Conservation (phyloP, 176 grass and related monocot species). For the Urochloa ruziziensis region DNA sequence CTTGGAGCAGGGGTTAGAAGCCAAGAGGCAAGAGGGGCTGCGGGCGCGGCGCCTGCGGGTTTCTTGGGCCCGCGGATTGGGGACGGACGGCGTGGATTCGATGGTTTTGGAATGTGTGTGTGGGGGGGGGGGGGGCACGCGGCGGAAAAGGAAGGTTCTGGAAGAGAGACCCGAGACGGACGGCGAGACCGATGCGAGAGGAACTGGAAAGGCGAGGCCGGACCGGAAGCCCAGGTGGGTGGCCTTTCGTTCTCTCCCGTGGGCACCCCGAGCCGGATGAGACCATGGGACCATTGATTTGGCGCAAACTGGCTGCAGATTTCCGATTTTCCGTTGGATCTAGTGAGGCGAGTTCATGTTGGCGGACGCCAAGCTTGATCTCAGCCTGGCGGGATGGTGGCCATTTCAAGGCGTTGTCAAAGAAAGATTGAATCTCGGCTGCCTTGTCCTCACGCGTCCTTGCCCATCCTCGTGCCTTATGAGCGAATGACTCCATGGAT, state of each 20-base stretch:
- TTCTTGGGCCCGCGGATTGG: conserved; percentile 25
- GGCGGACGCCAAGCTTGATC: no score
- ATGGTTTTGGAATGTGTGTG: conserved; percentile 25
- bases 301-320: not conserved
- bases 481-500: no score
- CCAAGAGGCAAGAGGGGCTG: not conserved
- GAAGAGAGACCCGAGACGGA: conserved; percentile 10
- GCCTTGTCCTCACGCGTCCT: no score
- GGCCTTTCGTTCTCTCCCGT: not conserved
- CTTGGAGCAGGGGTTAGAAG: conserved; percentile 27
- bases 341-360: no score
- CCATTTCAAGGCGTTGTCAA: no score
- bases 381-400: no score
- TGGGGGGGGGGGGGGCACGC: not conserved
- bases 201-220: not conserved
- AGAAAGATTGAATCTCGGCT: no score
- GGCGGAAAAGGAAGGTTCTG: not conserved
- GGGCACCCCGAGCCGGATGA: not conserved
- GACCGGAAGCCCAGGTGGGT: not conserved
- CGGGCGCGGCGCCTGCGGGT: conserved; percentile 6
- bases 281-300: not conserved
- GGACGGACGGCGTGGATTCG: conserved; percentile 29
- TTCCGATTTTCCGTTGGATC: not conserved
- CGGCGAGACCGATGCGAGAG: no score
- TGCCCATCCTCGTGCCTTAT: no score